These are phyloP conservation scores for Ustilago curta DNA, from an alignment of 1,284 basidiomycete species.

Conservation along the genomic window DNA sequence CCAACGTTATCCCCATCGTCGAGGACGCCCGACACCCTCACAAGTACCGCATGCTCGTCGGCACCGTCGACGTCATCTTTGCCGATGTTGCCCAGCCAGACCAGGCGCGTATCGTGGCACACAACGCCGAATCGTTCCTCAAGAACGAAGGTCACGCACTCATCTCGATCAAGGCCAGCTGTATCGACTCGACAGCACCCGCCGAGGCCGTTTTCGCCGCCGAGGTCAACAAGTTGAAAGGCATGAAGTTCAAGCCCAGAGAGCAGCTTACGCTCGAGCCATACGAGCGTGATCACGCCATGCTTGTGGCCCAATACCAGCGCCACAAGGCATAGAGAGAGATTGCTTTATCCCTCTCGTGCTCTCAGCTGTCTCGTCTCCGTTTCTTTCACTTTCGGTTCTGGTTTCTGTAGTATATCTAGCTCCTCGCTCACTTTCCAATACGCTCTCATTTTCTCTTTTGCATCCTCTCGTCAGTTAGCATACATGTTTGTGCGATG, in stretches of 20 bases:
- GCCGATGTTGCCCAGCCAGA: constrained; percentile 98
- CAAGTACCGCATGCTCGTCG: constrained; percentile 68
- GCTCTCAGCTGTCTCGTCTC: constrained; percentile 16
- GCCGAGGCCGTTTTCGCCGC: constrained; percentile 90
- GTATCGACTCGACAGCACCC: constrained; percentile 93
- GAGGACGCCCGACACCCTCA: constrained; percentile 92
- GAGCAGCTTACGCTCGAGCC: constrained; percentile 83
- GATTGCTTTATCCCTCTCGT: not conserved
- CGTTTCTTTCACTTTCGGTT: constrained; percentile 21
- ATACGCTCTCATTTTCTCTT: constrained; percentile 29
- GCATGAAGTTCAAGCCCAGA: constrained; percentile 75
- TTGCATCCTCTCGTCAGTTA: constrained; percentile 19
- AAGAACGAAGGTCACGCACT: constrained; percentile 92
- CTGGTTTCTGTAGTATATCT: constrained; percentile 55
- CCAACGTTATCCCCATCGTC: constrained; percentile 98
- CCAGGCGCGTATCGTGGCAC: constrained; percentile 83
- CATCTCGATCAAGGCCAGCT: constrained; percentile 99
- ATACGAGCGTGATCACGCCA: constrained; percentile 69
- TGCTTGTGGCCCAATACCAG: constrained; percentile 68
- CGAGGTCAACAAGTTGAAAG: constrained; percentile 86
- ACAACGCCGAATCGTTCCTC: constrained; percentile 95
- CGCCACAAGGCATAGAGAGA: constrained; percentile 52
- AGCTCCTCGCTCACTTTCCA: constrained; percentile 33
- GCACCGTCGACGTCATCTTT: constrained; percentile 73
- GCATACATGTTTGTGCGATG: not conserved